Evolutionary conservation across 2,329 filamentous ascomycete species (phyloP), one percentile per base, ranked within the genome.

Genomic region (Pseudogymnoascus pannorum): DNA sequence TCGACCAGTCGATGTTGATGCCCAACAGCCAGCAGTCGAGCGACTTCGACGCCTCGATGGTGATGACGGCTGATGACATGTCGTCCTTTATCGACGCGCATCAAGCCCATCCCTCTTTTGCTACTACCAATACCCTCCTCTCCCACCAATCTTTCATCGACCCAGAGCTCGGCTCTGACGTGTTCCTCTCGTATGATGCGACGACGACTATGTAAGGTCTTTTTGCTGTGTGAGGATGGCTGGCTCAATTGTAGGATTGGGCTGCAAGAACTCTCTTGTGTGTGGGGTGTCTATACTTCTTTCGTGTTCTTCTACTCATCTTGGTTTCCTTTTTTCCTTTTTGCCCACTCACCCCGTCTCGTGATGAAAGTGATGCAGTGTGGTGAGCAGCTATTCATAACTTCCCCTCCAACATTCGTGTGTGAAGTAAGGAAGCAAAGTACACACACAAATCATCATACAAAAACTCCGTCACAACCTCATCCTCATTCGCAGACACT

Each of bases 181-280:
- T n/a, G n/a, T 40, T 40, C 36, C 16, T 40, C 36, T 40, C 36
- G 36, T 40, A 40, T 40, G 36, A 40, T 9, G 36, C n/a, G n/a
- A n/a, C n/a, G n/a, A n/a, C 36, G 36, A 40, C 36, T 18, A 40
- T 40, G 36, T 40, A 40, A 40, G 36, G 36, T 9, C n/a, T 20
- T 35, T 18, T 40, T 40, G 36, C 2, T 40, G 36, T 40, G 36
- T 9, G 64, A 16, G 36, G 36, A 2, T 40, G 36, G 6, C 11
- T 18, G 62, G 62, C 60, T 63, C 62, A 48, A 58, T 59, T 42
- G n/a, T 20, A 9, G 36, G 36, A 40, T 40, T 40, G 36, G 16
- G 33, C 14, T n/a, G 14, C n/a, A n/a, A n/a, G n/a, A n/a, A n/a
- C n/a, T n/a, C n/a, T n/a, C n/a, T n/a, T n/a, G n/a, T n/a, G n/a